Conservation (phyloP, 2,329 filamentous ascomycete genomes). For the Coniosporium tulheliwenetii region DNA sequence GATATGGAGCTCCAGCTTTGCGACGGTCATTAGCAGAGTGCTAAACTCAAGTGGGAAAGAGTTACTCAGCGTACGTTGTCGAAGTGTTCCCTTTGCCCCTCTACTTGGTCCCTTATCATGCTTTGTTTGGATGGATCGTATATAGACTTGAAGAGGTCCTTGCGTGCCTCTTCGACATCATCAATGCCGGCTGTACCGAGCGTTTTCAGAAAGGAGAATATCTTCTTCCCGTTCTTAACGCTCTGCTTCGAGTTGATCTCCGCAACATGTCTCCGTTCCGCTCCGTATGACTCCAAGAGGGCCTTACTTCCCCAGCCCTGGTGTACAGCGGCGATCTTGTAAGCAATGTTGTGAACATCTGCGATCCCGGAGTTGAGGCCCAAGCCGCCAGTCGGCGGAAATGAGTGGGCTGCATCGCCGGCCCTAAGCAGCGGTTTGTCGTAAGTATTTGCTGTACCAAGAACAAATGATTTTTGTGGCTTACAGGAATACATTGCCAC, state of each 20-base stretch:
- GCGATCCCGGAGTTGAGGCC: conserved; percentile 17
- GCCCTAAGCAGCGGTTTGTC: conserved; percentile 3
- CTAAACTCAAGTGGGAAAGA: not conserved
- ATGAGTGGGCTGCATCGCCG: conserved; percentile 18
- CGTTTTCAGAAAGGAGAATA: conserved; percentile 24
- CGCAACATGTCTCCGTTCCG: conserved; percentile 23
- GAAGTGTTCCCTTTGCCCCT: conserved; percentile 25
- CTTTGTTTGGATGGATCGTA: conserved; percentile 14
- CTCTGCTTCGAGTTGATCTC: conserved; percentile 25
- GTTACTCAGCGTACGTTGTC: conserved; percentile 14
- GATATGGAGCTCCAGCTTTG: conserved; percentile 23
- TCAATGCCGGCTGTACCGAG: conserved; percentile 19
- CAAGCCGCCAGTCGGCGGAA: conserved; percentile 18
- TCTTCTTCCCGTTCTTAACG: conserved; percentile 27
- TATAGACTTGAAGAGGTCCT: conserved; percentile 15
- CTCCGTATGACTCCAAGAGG: conserved; percentile 21
- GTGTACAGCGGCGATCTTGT: conserved; percentile 22
- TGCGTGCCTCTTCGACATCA: conserved; percentile 12
- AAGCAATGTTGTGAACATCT: conserved; percentile 18
- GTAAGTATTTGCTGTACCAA: not conserved
- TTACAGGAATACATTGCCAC: conserved; percentile 22
- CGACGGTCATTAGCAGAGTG: not conserved
- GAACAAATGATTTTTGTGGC: not conserved
- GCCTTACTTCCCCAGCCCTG: conserved; percentile 11
- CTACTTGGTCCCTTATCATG: conserved; percentile 17